phyloP scores from a whole-genome alignment of 2,329 filamentous ascomycete species.

The Pestalotiopsis sp. region DNA sequence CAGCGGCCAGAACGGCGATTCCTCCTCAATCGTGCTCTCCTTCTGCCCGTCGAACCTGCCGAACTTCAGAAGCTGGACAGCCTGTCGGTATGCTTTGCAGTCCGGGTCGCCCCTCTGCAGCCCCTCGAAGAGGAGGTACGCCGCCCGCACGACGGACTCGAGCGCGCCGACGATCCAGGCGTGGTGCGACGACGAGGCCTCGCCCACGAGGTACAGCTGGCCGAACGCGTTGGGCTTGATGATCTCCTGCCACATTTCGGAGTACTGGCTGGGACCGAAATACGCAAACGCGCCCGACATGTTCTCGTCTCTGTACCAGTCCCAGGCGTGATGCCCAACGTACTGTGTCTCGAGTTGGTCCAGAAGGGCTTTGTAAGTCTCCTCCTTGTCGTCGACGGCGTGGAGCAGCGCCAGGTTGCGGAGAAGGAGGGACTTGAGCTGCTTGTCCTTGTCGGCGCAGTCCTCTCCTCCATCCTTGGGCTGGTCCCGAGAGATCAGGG shows the following conservation, averaged over 20 bases:
- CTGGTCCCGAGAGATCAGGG: conserved; percentile 21
- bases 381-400: background rate
- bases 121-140: conserved; percentile 1
- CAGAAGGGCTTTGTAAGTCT: conserved; percentile 2
- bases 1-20: background rate
- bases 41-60: background rate
- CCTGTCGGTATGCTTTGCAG: background rate
- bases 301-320: conserved; percentile 33
- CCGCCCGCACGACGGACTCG: conserved; percentile 25
- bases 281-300: conserved; percentile 34
- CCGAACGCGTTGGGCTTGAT: conserved; percentile 21
- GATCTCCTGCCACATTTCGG: conserved; percentile 27
- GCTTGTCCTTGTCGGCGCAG: conserved; percentile 18
- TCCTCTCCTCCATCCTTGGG: conserved; percentile 3
- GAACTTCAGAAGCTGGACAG: background rate
- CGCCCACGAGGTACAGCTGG: conserved; percentile 30
- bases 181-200: conserved; percentile 32
- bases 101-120: background rate
- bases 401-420: conserved; percentile 32
- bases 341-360: conserved; percentile 15
- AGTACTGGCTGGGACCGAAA: conserved; percentile 37
- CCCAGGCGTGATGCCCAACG: conserved; percentile 27
- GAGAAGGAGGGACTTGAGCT: conserved; percentile 29
- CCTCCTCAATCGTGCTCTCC: background rate
- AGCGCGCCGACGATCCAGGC: conserved; percentile 36